Evolutionary conservation across 257 asterid species (phyloP).

Genomic region (Schizonepeta tenuifolia): DNA sequence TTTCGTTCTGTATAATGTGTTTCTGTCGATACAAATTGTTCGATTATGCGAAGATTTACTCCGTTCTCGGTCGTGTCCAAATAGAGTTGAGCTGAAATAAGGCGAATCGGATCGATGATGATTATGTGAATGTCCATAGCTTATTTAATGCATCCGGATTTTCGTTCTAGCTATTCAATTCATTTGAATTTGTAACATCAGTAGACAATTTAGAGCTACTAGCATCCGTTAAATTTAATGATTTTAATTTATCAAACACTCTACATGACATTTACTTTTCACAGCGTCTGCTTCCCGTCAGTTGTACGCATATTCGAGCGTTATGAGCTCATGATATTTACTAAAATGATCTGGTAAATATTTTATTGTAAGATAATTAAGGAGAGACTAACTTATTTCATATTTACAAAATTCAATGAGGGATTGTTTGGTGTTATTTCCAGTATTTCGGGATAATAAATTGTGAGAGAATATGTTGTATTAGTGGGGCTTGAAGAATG

Average conservation of each 20-base stretch:
- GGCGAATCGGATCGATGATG: neutral
- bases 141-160: neutral
- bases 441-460: neutral
- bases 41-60: neutral
- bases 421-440: neutral
- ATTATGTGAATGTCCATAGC: neutral
- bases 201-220: neutral
- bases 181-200: neutral
- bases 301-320: neutral
- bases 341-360: conserved; percentile 2
- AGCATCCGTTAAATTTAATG: neutral
- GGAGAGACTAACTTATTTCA: neutral
- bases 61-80: neutral
- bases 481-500: neutral
- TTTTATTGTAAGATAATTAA: neutral
- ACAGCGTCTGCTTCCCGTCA: neutral
- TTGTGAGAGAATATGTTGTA: neutral
- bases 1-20: conserved; percentile 7
- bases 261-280: neutral
- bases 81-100: conserved; percentile 6
- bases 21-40: neutral
- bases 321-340: neutral
- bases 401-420: neutral
- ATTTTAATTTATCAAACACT: neutral
- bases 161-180: neutral